A percentile compares a stretch with the other conserved stretches of the same genome.
Evolutionary conservation across 2,329 filamentous ascomycete species (phyloP).

Genomic region (Sporothrix curviconia): DNA sequence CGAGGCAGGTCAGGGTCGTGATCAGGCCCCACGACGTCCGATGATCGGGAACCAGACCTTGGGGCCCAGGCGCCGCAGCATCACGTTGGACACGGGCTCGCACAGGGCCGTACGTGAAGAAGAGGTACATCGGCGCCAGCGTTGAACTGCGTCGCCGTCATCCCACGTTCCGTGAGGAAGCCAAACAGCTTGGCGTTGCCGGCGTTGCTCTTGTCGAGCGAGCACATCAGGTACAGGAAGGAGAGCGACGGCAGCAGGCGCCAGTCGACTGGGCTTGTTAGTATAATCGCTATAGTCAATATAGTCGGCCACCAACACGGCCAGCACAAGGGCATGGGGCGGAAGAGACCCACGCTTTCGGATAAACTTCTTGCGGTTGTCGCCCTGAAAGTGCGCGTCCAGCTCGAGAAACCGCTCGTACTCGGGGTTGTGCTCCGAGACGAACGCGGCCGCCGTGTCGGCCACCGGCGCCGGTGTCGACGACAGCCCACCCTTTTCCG

Average conservation of each 20-base stretch:
- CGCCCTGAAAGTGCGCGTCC: background rate
- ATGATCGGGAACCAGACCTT: slow-evolving; percentile 17
- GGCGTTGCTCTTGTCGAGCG: slow-evolving; percentile 36
- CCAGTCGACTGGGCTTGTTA: slow-evolving; percentile 38
- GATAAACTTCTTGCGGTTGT: slow-evolving; percentile 4
- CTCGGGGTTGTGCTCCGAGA: slow-evolving; percentile 7
- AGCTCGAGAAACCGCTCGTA: slow-evolving; percentile 7
- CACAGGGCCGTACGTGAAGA: slow-evolving; percentile 9
- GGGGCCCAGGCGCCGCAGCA: background rate
- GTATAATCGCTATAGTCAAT: background rate
- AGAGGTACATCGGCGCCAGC: slow-evolving; percentile 14
- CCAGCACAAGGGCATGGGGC: too few relatives aligned
- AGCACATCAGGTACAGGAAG: slow-evolving; percentile 32
- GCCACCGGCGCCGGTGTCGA: background rate
- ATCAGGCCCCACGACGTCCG: slow-evolving; percentile 56
- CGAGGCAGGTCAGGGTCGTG: slow-evolving; percentile 61
- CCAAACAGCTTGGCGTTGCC: slow-evolving; percentile 28
- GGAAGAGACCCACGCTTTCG: background rate
- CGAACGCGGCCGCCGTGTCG: background rate
- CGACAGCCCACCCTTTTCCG: background rate
- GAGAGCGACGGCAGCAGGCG: slow-evolving; percentile 39
- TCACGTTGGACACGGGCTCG: slow-evolving; percentile 13
- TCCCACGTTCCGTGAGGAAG: slow-evolving; percentile 2
- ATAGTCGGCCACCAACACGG: too few relatives aligned
- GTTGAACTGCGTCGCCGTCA: slow-evolving; percentile 12